phyloP scores from a whole-genome alignment of 495 filamentous ascomycete genomes.

The Podospora conica region DNA sequence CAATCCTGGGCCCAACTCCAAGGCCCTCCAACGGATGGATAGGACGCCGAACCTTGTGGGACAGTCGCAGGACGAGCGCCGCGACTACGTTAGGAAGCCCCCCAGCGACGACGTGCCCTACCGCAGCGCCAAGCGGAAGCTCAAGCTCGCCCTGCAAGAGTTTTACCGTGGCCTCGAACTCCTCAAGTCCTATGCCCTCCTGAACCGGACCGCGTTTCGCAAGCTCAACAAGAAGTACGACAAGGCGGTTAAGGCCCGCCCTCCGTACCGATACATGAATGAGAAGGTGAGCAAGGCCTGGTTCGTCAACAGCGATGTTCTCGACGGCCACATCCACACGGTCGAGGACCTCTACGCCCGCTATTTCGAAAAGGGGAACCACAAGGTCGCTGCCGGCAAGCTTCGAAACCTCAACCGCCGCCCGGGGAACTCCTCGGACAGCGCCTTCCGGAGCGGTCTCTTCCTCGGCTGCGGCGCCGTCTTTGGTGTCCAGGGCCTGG shows the following conservation, averaged over 20 bases:
- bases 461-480: conserved; percentile 66
- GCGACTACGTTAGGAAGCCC: conserved; percentile 61
- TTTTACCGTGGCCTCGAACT: conserved; percentile 89
- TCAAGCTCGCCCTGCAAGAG: conserved; percentile 85
- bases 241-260: conserved; percentile 73
- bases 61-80: conserved; percentile 33
- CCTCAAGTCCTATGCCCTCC: conserved; percentile 78
- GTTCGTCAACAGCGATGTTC: conserved; percentile 79
- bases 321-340: conserved; percentile 67
- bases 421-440: conserved; percentile 62
- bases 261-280: conserved; percentile 75
- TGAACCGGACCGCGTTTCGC: conserved; percentile 88
- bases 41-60: conserved; percentile 34
- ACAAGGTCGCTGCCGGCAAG: conserved; percentile 82
- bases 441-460: conserved; percentile 75
- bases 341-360: conserved; percentile 88
- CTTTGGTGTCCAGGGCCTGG: conserved; percentile 67
- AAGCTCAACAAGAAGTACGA: conserved; percentile 99
- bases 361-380: conserved; percentile 87
- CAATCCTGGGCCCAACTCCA: conserved; percentile 42
- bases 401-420: conserved; percentile 62
- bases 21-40: conserved; percentile 36
- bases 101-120: conserved; percentile 62
- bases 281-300: conserved; percentile 86
- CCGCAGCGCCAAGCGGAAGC: conserved; percentile 76